A percentile compares a stretch with the other conserved stretches of the same genome.
These are phyloP conservation scores for Venturia effusa DNA, from an alignment of 2,329 filamentous ascomycete genomes.

Conservation along the genomic window DNA sequence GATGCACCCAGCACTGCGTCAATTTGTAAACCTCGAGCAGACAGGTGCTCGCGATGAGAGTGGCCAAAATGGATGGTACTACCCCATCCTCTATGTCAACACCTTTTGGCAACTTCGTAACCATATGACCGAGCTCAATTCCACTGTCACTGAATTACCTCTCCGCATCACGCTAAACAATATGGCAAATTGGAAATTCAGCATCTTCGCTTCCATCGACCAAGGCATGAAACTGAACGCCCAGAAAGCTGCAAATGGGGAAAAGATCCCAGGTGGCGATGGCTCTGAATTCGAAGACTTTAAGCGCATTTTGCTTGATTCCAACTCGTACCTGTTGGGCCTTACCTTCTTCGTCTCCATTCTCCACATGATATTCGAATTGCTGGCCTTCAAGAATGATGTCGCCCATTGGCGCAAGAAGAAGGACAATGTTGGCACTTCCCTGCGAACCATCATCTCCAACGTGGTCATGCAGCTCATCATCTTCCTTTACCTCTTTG, in stretches of 20 bases:
- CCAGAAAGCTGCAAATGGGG: conserved; percentile 64
- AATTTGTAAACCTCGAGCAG: conserved; percentile 69
- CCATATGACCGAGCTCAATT: conserved; percentile 87
- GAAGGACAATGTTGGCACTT: conserved; percentile 97
- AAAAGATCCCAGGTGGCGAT: conserved; percentile 63
- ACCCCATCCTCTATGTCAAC: conserved; percentile 83
- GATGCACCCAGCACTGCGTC: conserved; percentile 62
- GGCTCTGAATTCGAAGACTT: conserved; percentile 94
- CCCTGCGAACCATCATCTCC: conserved; percentile 86
- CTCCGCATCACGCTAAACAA: conserved; percentile 77
- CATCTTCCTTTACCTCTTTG: conserved; percentile 92
- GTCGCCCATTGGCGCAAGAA: conserved; percentile 98
- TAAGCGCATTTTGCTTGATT: conserved; percentile 90
- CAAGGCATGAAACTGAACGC: conserved; percentile 76
- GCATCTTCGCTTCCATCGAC: conserved; percentile 72
- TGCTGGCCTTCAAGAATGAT: conserved; percentile 92
- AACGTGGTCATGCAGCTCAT: conserved; percentile 96
- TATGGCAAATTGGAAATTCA: conserved; percentile 80
- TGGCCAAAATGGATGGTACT: conserved; percentile 88
- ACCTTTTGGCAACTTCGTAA: conserved; percentile 92
- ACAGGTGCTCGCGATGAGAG: conserved; percentile 72
- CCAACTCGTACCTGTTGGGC: conserved; percentile 79
- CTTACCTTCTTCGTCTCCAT: conserved; percentile 78
- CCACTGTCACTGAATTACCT: conserved; percentile 72
- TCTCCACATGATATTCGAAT: conserved; percentile 89